phyloP scores from a whole-genome alignment of 225 moss, liverwort and hornwort genomes.

The Polytrichum commune region DNA sequence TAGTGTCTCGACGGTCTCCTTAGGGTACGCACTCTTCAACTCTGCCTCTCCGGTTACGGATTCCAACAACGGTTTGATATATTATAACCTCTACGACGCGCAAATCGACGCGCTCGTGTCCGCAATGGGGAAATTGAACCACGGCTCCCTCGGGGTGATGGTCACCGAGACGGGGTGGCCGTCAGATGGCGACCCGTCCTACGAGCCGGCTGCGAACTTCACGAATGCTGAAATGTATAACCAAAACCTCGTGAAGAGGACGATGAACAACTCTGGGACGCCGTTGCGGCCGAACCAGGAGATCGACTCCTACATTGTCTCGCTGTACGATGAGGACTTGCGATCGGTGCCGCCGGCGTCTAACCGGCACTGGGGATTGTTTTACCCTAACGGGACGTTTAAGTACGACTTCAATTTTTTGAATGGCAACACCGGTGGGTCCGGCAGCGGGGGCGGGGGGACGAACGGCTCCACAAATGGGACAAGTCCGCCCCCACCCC shows the following conservation, averaged over 20 bases:
- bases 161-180: conserved; percentile 95
- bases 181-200: conserved; percentile 47
- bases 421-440: conserved; percentile 25
- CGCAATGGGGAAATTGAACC: conserved; percentile 69
- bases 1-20: conserved; percentile 34
- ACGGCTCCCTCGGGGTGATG: conserved; percentile 29
- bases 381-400: conserved; percentile 32
- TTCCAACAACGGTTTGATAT: conserved; percentile 44
- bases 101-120: conserved; percentile 78
- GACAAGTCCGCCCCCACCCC: neutral
- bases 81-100: conserved; percentile 74
- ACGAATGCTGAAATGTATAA: conserved; percentile 60
- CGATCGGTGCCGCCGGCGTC: conserved; percentile 32
- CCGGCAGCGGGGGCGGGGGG: neutral
- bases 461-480: neutral
- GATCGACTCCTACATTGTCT: conserved; percentile 62
- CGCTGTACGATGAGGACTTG: conserved; percentile 51
- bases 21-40: conserved; percentile 78
- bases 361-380: conserved; percentile 45
- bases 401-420: conserved; percentile 49
- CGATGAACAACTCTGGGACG: conserved; percentile 50
- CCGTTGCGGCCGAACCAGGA: conserved; percentile 51
- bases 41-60: conserved; percentile 45
- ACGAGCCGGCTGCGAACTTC: conserved; percentile 53
- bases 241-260: conserved; percentile 69